Percentiles rank a stretch among this genome's conserved stretches.
Conservation (phyloP, 495 filamentous ascomycete genomes). For the Penicillium maclennaniae region DNA sequence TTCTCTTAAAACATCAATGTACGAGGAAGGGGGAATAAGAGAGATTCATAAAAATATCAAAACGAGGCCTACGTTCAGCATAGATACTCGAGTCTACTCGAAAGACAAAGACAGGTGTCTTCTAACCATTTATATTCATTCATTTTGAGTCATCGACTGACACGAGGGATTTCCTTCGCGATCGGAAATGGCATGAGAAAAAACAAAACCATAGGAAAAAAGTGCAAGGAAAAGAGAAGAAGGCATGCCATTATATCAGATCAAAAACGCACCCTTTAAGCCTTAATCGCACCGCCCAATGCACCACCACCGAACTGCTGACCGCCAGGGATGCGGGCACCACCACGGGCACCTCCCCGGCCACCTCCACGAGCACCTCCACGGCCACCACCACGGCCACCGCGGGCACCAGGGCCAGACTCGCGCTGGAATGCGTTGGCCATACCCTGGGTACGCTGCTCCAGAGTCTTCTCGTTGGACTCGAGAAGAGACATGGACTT, state of each 20-base stretch:
- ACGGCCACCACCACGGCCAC: constrained; percentile 58
- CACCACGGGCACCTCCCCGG: constrained; percentile 37
- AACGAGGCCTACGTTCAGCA: too few species aligned
- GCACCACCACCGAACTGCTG: constrained; percentile 63
- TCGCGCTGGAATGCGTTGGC: constrained; percentile 91
- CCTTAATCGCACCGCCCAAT: constrained; percentile 61
- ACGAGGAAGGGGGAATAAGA: too few species aligned
- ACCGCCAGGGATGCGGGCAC: constrained; percentile 50
- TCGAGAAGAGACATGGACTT: constrained; percentile 95
- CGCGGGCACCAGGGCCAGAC: constrained; percentile 70
- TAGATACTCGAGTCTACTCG: background rate
- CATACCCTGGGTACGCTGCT: constrained; percentile 93
- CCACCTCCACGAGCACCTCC: constrained; percentile 68
- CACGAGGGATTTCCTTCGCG: constrained; percentile 16
- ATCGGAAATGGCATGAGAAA: constrained; percentile 22
- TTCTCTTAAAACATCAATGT: too few species aligned
- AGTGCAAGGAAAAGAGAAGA: constrained; percentile 10
- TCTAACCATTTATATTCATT: constrained; percentile 30
- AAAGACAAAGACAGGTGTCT: background rate
- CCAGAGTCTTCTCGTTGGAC: constrained; percentile 92
- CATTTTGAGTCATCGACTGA: constrained; percentile 23
- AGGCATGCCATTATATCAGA: constrained; percentile 42
- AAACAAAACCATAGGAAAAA: constrained; percentile 12
- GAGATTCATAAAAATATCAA: too few species aligned
- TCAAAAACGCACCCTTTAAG: constrained; percentile 40